Conservation (phyloP, 345 rosid species). For the Eucalyptus urophylla region DNA sequence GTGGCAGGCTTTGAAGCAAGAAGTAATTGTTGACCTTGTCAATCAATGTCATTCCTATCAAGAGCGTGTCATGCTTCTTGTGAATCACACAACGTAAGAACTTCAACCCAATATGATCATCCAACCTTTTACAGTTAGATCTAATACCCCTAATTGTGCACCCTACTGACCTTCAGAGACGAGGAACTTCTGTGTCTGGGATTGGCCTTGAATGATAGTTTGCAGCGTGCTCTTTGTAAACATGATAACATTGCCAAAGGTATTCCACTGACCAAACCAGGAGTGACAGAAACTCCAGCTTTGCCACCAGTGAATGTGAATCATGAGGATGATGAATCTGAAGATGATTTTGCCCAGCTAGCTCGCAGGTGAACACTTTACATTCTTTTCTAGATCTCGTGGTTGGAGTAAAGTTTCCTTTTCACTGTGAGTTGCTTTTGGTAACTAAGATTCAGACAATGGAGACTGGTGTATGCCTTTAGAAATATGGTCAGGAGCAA, state of each 20-base stretch:
- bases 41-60: slow-evolving; percentile 89
- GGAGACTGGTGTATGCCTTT: background rate
- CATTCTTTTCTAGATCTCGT: background rate
- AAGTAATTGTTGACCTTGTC: slow-evolving; percentile 79
- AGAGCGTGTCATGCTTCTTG: slow-evolving; percentile 71
- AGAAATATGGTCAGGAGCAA: background rate
- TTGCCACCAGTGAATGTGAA: slow-evolving; percentile 45
- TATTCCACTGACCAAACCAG: slow-evolving; percentile 14
- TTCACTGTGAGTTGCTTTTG: background rate
- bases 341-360: slow-evolving; percentile 79
- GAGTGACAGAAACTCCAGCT: slow-evolving; percentile 7
- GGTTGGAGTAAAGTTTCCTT: background rate
- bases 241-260: slow-evolving; percentile 84
- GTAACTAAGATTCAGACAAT: background rate
- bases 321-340: slow-evolving; percentile 72
- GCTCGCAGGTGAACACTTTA: background rate
- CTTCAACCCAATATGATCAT: background rate
- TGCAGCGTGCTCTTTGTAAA: slow-evolving; percentile 72
- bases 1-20: slow-evolving; percentile 77
- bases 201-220: slow-evolving; percentile 66
- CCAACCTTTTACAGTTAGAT: background rate
- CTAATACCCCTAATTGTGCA: slow-evolving; percentile 1
- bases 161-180: slow-evolving; percentile 30
- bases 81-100: slow-evolving; percentile 59
- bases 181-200: slow-evolving; percentile 82